A percentile compares a stretch with the other conserved stretches of the same genome.
Evolutionary conservation across 805 yeast genomes (phyloP).

Genomic region (Lipomyces orientalis): DNA sequence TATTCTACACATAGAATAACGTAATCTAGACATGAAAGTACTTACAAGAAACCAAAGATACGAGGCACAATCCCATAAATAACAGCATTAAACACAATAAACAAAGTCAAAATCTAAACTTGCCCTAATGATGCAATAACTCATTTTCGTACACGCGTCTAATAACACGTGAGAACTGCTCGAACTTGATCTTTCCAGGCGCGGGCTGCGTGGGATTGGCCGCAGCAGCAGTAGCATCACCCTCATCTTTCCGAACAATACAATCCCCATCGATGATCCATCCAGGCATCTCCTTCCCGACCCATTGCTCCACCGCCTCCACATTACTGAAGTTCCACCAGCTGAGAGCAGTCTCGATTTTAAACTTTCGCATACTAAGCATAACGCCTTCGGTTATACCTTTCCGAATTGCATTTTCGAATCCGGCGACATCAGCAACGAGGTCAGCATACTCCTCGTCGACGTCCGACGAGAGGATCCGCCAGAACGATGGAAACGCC

Average conservation of each 20-base stretch:
- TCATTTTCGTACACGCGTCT: constrained; percentile 44
- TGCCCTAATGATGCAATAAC: constrained; percentile 8
- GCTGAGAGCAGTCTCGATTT: constrained; percentile 40
- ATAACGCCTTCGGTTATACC: constrained; percentile 44
- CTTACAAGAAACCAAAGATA: background rate
- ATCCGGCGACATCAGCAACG: constrained; percentile 45
- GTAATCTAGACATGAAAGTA: background rate
- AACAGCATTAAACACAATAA: background rate
- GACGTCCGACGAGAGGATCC: constrained; percentile 40
- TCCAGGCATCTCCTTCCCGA: constrained; percentile 34
- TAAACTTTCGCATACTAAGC: constrained; percentile 41
- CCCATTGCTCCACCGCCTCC: constrained; percentile 42
- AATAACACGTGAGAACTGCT: constrained; percentile 43
- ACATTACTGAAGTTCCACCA: constrained; percentile 43
- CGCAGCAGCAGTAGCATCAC: constrained; percentile 41
- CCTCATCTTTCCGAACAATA: constrained; percentile 41
- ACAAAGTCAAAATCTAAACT: background rate
- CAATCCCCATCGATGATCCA: constrained; percentile 43
- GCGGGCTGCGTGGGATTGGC: constrained; percentile 32
- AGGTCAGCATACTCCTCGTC: constrained; percentile 46
- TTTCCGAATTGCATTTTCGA: constrained; percentile 45
- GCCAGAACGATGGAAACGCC: constrained; percentile 46
- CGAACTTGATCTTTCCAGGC: constrained; percentile 40
- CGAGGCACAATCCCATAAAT: background rate
- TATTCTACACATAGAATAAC: no score